Percentiles rank a stretch among this genome's conserved stretches.
Evolutionary conservation across 1,139 yeast genomes (phyloP).

Genomic region (Trichomonascaceae sp.): DNA sequence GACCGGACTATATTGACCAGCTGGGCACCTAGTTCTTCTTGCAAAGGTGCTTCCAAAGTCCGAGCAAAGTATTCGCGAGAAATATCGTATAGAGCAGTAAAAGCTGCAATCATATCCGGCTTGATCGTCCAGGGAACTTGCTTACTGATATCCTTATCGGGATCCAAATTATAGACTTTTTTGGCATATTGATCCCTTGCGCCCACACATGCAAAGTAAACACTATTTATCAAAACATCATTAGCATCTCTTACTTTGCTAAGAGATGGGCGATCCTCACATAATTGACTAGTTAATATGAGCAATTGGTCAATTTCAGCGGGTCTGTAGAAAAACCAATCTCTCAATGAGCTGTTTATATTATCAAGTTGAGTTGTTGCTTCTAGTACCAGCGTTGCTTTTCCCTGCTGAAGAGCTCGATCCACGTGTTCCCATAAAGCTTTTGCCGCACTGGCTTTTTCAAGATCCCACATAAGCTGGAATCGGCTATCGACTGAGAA

Average conservation of each 20-base stretch:
- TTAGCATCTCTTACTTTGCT: conserved; percentile 26
- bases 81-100: conserved; percentile 23
- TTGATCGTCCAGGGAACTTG: conserved; percentile 32
- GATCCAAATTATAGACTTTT: conserved; percentile 19
- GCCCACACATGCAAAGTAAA: conserved; percentile 25
- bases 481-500: conserved; percentile 32
- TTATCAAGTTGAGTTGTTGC: conserved; percentile 7
- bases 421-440: conserved; percentile 42
- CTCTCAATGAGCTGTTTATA: conserved; percentile 19
- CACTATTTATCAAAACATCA: conserved; percentile 23
- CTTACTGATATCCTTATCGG: conserved; percentile 15
- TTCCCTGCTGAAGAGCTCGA: conserved; percentile 10
- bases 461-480: conserved; percentile 45
- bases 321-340: conserved; percentile 25
- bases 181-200: conserved; percentile 18
- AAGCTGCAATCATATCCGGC: conserved; percentile 21
- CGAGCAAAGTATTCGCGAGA: conserved; percentile 13
- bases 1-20: conserved; percentile 29
- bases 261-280: conserved; percentile 8
- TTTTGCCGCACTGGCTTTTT: conserved; percentile 51
- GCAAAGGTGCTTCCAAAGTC: conserved; percentile 12
- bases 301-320: conserved; percentile 17
- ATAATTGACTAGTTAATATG: conserved; percentile 14
- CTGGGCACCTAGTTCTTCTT: conserved; percentile 16
- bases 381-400: background rate